Evolutionary conservation across 495 filamentous ascomycete genomes (phyloP).

Genomic region (Penicillium cinerascens): DNA sequence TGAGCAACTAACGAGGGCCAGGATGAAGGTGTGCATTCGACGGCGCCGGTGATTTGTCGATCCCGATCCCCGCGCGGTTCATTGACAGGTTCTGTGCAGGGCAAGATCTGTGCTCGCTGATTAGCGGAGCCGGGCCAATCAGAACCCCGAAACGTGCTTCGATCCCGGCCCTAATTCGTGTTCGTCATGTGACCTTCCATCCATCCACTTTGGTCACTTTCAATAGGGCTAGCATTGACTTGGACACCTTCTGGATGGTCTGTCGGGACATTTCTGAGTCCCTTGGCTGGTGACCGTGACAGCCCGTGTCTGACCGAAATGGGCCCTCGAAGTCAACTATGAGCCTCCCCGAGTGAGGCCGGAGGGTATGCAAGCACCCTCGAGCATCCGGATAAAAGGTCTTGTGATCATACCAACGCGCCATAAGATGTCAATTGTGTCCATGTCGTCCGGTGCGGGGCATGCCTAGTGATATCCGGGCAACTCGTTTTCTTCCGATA

Average conservation of each 20-base stretch:
- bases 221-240: too few species aligned
- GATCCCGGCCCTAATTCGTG: not conserved
- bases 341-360: not conserved
- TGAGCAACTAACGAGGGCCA: conserved; percentile 4
- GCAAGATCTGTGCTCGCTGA: too few species aligned
- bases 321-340: not conserved
- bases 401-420: not conserved
- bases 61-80: conserved; percentile 3
- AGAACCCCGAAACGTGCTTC: not conserved
- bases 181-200: not conserved
- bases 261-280: too few species aligned
- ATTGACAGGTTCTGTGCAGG: too few species aligned
- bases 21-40: conserved; percentile 18
- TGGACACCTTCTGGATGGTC: too few species aligned
- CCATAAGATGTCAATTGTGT: not conserved
- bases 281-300: not conserved
- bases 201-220: not conserved
- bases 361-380: not conserved
- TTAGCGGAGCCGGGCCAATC: not conserved
- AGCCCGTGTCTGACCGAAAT: too few species aligned
- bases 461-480: too few species aligned
- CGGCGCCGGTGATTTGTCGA: conserved; percentile 27
- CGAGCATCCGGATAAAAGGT: not conserved
- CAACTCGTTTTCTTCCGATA: not conserved
- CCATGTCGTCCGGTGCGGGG: not conserved